Evolutionary conservation across 495 filamentous ascomycete genomes (phyloP).

Genomic region (Cercophora scortea): DNA sequence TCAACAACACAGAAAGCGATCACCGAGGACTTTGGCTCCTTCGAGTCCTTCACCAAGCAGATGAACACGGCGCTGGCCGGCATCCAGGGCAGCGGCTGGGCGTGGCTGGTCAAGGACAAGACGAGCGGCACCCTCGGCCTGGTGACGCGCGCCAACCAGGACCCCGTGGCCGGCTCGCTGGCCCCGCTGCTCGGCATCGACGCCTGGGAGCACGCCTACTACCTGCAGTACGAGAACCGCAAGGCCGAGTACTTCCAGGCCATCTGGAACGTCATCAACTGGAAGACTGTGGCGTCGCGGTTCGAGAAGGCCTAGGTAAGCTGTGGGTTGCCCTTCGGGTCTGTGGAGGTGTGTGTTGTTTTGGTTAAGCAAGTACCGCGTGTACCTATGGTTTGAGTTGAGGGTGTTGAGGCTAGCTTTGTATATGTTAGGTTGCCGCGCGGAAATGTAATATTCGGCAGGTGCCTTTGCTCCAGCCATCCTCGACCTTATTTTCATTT

Average conservation of each 20-base stretch:
- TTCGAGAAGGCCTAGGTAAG: constrained; percentile 41
- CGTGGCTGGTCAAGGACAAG: constrained; percentile 92
- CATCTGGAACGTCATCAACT: constrained; percentile 96
- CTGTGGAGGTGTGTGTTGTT: not conserved
- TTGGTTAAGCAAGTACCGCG: not conserved
- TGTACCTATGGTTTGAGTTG: too few species aligned
- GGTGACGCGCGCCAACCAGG: constrained; percentile 75
- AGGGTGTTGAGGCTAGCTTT: too few species aligned
- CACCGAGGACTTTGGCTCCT: constrained; percentile 66
- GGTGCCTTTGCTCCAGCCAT: too few species aligned
- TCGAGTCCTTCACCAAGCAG: constrained; percentile 69
- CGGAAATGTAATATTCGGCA: too few species aligned
- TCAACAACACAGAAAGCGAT: constrained; percentile 51
- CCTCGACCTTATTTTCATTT: too few species aligned
- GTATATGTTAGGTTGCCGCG: too few species aligned
- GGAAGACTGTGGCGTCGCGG: constrained; percentile 85
- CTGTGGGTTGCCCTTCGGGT: too few species aligned
- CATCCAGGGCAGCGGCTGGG: constrained; percentile 93
- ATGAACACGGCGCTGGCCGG: constrained; percentile 79
- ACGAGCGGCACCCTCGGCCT: constrained; percentile 68
- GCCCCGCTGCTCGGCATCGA: constrained; percentile 78
- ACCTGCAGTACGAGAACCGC: constrained; percentile 94
- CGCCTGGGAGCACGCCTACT: constrained; percentile 70
- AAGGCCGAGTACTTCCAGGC: constrained; percentile 97
- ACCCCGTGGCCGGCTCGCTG: constrained; percentile 73